Evolutionary conservation across 495 filamentous ascomycete species (phyloP).

Genomic region (Penicillium silybi): DNA sequence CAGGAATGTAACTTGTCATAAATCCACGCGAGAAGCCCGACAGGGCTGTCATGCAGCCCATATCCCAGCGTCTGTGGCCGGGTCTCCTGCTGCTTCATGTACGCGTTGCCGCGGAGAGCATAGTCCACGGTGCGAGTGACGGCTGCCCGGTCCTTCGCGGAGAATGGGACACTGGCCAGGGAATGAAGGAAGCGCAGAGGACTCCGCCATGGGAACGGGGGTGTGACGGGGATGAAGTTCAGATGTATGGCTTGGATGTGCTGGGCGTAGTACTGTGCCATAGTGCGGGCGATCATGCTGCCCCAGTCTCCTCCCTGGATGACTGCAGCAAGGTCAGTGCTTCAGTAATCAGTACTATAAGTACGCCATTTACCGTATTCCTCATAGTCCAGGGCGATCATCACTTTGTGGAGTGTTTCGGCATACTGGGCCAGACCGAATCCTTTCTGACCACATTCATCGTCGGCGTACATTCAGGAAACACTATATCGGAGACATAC

Average conservation of each 20-base stretch:
- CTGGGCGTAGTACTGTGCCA: slow-evolving; percentile 37
- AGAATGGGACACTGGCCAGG: slow-evolving; percentile 35
- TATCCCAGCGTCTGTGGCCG: slow-evolving; percentile 50
- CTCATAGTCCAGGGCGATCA: slow-evolving; percentile 40
- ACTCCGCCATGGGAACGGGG: slow-evolving; percentile 31
- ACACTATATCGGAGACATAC: slow-evolving; percentile 14
- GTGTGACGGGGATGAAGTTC: slow-evolving; percentile 35
- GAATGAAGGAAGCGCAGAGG: slow-evolving; percentile 34
- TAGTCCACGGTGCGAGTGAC: slow-evolving; percentile 34
- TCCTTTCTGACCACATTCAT: slow-evolving; percentile 26
- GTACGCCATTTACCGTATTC: slow-evolving; percentile 31
- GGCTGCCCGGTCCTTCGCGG: slow-evolving; percentile 27
- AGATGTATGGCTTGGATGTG: slow-evolving; percentile 43
- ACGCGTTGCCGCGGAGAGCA: slow-evolving; percentile 35
- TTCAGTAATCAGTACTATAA: neutral
- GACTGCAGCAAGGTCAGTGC: slow-evolving; percentile 20
- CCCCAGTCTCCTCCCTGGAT: slow-evolving; percentile 53
- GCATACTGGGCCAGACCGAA: slow-evolving; percentile 43
- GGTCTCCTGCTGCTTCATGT: slow-evolving; percentile 43
- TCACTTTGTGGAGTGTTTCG: slow-evolving; percentile 40
- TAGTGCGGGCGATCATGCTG: slow-evolving; percentile 37
- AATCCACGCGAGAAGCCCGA: slow-evolving; percentile 52
- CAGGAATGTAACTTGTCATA: slow-evolving; percentile 52
- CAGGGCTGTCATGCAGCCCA: slow-evolving; percentile 47
- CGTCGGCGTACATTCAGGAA: neutral